Percentiles rank a stretch among this genome's conserved stretches.
Evolutionary conservation across 495 filamentous ascomycete genomes (phyloP).

Genomic region (Aspergillus olivimuriae): DNA sequence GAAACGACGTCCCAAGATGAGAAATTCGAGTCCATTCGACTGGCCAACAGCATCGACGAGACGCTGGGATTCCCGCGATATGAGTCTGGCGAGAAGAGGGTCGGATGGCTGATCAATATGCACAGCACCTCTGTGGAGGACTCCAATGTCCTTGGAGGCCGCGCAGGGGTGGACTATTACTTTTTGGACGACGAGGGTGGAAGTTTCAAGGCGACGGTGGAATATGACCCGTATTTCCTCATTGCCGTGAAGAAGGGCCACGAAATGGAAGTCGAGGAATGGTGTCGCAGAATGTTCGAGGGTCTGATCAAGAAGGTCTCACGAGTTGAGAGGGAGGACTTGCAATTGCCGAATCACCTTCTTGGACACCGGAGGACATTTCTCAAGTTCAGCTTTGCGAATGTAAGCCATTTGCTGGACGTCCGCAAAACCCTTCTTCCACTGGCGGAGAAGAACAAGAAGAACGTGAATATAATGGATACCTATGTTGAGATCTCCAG

Average conservation of each 20-base stretch:
- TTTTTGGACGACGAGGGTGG: conserved; percentile 90
- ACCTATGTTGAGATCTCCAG: conserved; percentile 93
- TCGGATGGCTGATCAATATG: conserved; percentile 94
- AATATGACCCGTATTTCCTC: conserved; percentile 95
- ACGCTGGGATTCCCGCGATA: conserved; percentile 88
- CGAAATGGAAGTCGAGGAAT: conserved; percentile 94
- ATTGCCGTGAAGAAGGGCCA: conserved; percentile 82
- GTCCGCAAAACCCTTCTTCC: conserved; percentile 80
- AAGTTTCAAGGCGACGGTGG: conserved; percentile 93
- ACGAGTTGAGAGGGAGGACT: conserved; percentile 83
- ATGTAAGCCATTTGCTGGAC: conserved; percentile 76
- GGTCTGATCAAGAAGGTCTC: conserved; percentile 74
- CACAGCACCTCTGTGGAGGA: conserved; percentile 85
- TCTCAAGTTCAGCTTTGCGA: conserved; percentile 77
- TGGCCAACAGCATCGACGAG: conserved; percentile 91
- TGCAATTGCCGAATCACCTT: conserved; percentile 93
- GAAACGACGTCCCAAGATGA: conserved; percentile 84
- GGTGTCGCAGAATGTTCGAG: conserved; percentile 79
- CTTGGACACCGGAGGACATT: conserved; percentile 85
- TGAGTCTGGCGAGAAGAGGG: conserved; percentile 76
- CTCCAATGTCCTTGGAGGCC: conserved; percentile 69
- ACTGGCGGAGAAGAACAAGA: conserved; percentile 93
- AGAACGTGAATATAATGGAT: conserved; percentile 91
- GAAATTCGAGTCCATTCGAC: conserved; percentile 73
- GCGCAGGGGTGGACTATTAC: conserved; percentile 92